Evolutionary conservation across 2,329 filamentous ascomycete genomes (phyloP).

Genomic region (Paramyrothecium sp.): DNA sequence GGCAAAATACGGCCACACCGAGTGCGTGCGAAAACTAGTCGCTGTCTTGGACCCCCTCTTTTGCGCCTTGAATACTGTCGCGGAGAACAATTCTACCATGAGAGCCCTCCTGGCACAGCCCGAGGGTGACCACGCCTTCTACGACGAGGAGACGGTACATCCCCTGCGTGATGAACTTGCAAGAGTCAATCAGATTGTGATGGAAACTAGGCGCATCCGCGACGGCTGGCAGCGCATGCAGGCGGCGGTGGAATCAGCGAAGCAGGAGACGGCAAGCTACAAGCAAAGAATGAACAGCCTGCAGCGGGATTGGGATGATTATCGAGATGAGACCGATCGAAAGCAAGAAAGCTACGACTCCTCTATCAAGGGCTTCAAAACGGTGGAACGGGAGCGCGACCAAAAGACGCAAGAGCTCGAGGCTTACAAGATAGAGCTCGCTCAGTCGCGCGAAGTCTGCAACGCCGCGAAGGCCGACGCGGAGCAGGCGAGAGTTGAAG

Average conservation of each 20-base stretch:
- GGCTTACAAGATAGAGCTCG: too few relatives aligned
- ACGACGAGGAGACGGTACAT: too few relatives aligned
- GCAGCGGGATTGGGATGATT: not conserved
- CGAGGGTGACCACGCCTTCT: too few relatives aligned
- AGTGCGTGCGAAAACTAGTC: not conserved
- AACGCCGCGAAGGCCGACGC: too few relatives aligned
- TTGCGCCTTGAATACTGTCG: too few relatives aligned
- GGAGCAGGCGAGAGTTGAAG: too few relatives aligned
- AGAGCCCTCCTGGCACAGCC: too few relatives aligned
- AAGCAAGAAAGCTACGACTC: not conserved
- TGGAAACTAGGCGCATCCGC: not conserved
- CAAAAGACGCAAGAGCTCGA: not conserved
- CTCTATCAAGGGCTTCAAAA: not conserved
- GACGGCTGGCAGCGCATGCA: not conserved
- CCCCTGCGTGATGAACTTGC: too few relatives aligned
- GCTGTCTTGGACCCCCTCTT: too few relatives aligned
- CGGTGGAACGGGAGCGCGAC: not conserved
- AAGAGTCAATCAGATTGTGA: too few relatives aligned
- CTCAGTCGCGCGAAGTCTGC: too few relatives aligned
- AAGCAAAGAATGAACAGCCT: not conserved
- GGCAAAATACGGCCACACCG: not conserved
- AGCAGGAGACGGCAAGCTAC: not conserved
- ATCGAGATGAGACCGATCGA: not conserved
- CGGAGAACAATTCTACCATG: too few relatives aligned
- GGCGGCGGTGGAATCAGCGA: not conserved